Evolutionary conservation across 352 stramenopile species (phyloP), one percentile per base, ranked within the genome.

Genomic region (Phytopythium cucurbitacearum): DNA sequence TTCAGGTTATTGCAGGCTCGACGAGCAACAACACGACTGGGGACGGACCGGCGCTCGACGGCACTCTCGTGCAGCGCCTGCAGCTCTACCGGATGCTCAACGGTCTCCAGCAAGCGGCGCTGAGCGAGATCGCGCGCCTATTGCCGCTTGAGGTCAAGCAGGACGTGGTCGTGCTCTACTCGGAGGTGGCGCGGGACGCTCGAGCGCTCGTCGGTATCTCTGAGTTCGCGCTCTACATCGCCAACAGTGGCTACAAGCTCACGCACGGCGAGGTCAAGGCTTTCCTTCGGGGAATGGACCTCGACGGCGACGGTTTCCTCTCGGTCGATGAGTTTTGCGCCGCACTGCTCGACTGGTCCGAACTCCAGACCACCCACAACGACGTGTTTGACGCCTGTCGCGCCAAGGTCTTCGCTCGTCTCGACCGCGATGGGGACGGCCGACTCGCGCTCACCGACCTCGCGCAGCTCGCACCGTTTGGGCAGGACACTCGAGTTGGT

Each of bases 51-150:
- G 61, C 59, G 40, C 61, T 92, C 3, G 61, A 80, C 21, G 81
- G 81, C 35, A 88, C 81, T 43, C 60, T 92, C 7, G 75, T 92
- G 32, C 81, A 92, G 55, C 73, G 77, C 4, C 57, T 92, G 21
- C 81, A 92, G 41, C 62, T 89, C 12, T 87, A 92, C 53, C 79
- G 81, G 15, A 76, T 76, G 32, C 76, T 89, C 37, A 89, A 85
- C 43, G 73, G 71, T 36, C 68, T 92, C 42, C 81, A 92, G 45
- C 76, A 83, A 41, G 71, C 73, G 10, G 76, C 84, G 43, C 68
- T 92, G 35, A 71, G 65, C 41, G 72, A 90, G 48, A 70, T 92
- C 13, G 70, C 73, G 40, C 62, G 61, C 3, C 47, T 70, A 3
- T 45, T 92, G 34, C 76, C 81, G 32, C 57, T 88, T 11, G 71